Conservation (phyloP, 108 stramenopile genomes). For the Skeletonema potamos region DNA sequence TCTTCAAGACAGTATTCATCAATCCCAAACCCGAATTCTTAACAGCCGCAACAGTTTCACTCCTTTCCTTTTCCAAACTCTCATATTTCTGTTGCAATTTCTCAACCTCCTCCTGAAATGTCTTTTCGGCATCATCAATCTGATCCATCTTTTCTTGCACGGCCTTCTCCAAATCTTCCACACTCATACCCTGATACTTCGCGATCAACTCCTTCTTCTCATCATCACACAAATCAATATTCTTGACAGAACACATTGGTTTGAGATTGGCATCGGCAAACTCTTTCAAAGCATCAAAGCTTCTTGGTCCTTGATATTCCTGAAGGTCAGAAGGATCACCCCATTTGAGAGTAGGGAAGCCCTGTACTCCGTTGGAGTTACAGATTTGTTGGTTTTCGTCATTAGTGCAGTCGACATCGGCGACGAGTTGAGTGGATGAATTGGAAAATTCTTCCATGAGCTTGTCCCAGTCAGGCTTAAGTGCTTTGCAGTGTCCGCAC, state of each 20-base stretch:
- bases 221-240: slow-evolving; percentile 64
- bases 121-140: slow-evolving; percentile 54
- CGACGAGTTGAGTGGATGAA: slow-evolving; percentile 57
- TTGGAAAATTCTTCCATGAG: slow-evolving; percentile 67
- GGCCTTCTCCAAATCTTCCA: slow-evolving; percentile 49
- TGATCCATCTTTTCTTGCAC: slow-evolving; percentile 56
- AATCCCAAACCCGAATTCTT: slow-evolving; percentile 81
- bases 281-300: slow-evolving; percentile 57
- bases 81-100: slow-evolving; percentile 70
- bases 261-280: slow-evolving; percentile 78
- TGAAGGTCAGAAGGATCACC: slow-evolving; percentile 62
- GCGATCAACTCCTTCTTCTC: slow-evolving; percentile 63
- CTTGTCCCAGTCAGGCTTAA: slow-evolving; percentile 61
- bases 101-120: slow-evolving; percentile 60
- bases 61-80: slow-evolving; percentile 60
- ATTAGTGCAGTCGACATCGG: slow-evolving; percentile 87
- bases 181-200: slow-evolving; percentile 43
- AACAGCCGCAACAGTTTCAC: slow-evolving; percentile 59
- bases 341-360: slow-evolving; percentile 84
- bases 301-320: slow-evolving; percentile 79
- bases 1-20: slow-evolving; percentile 83
- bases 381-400: slow-evolving; percentile 68
- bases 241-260: slow-evolving; percentile 51
- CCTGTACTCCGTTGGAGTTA: slow-evolving; percentile 60
- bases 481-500: slow-evolving; percentile 52